A percentile compares a stretch with the other conserved stretches of the same genome.
These are phyloP conservation scores for Hymenoscyphus scutula DNA, from an alignment of 2,329 filamentous ascomycete species.

Conservation along the genomic window DNA sequence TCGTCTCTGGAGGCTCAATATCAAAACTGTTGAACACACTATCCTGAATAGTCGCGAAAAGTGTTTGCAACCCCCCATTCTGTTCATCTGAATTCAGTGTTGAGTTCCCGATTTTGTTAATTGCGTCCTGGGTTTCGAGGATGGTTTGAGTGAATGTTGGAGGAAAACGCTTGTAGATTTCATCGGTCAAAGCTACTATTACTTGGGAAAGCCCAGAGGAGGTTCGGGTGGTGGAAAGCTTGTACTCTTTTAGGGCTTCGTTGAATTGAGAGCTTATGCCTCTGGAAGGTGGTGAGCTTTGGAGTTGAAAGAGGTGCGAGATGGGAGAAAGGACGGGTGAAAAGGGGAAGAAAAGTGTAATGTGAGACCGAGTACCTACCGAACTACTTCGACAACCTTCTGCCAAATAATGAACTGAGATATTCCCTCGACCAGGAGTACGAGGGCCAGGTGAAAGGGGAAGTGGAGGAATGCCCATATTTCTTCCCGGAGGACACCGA, in stretches of 20 bases:
- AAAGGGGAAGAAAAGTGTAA: too few relatives aligned
- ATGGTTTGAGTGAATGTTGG: constrained; percentile 16
- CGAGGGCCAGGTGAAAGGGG: constrained; percentile 53
- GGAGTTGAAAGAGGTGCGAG: not conserved
- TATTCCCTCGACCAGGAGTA: constrained; percentile 53
- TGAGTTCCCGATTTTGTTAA: constrained; percentile 17
- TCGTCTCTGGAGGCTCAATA: constrained; percentile 11
- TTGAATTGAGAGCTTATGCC: constrained; percentile 1
- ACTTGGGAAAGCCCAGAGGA: not conserved
- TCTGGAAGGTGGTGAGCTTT: not conserved
- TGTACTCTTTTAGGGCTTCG: not conserved
- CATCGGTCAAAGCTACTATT: constrained; percentile 12
- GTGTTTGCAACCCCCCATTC: constrained; percentile 9
- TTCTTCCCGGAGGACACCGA: constrained; percentile 25
- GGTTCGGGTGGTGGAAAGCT: not conserved
- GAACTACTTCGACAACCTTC: constrained; percentile 23
- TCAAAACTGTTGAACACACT: constrained; percentile 26
- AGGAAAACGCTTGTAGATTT: constrained; percentile 17
- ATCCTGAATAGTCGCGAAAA: constrained; percentile 22
- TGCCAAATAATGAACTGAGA: constrained; percentile 29
- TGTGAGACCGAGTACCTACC: constrained; percentile 9
- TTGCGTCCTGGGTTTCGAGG: constrained; percentile 10
- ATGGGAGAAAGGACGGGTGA: too few relatives aligned
- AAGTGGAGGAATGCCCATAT: constrained; percentile 51
- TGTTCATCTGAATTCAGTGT: constrained; percentile 18